phyloP scores from a whole-genome alignment of 306 rosid genomes.

The Quercus gilva region DNA sequence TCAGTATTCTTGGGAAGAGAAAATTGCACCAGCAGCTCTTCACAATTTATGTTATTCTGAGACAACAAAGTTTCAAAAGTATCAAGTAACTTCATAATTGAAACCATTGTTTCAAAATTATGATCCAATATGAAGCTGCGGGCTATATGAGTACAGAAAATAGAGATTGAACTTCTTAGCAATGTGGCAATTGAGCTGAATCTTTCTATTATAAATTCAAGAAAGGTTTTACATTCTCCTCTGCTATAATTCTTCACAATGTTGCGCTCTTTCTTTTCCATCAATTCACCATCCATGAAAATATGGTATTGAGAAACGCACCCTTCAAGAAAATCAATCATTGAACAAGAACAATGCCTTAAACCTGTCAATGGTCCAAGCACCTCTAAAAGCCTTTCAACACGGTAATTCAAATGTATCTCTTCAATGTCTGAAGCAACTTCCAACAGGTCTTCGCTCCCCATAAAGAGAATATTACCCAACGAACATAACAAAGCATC shows the following conservation, averaged over 20 bases:
- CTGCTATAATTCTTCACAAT: slow-evolving; percentile 9
- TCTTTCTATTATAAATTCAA: slow-evolving; percentile 47
- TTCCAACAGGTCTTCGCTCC: slow-evolving; percentile 59
- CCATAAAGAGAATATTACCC: slow-evolving; percentile 68
- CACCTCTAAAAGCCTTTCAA: slow-evolving; percentile 38
- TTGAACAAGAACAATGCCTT: slow-evolving; percentile 48
- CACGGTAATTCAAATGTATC: slow-evolving; percentile 60
- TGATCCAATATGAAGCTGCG: no score
- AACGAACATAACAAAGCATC: slow-evolving; percentile 33
- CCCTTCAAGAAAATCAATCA: slow-evolving; percentile 55
- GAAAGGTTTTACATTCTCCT: slow-evolving; percentile 38
- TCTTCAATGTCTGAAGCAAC: slow-evolving; percentile 50
- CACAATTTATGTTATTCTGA: slow-evolving; percentile 25
- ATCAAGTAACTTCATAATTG: slow-evolving; percentile 13
- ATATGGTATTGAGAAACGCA: slow-evolving; percentile 55
- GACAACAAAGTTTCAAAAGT: slow-evolving; percentile 40
- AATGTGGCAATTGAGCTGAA: slow-evolving; percentile 6
- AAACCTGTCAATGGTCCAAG: slow-evolving; percentile 49
- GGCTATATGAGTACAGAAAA: no score
- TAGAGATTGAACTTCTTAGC: no score
- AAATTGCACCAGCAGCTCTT: slow-evolving; percentile 44
- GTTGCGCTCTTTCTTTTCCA: slow-evolving; percentile 7
- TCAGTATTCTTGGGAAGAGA: slow-evolving; percentile 10
- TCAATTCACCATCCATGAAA: slow-evolving; percentile 44
- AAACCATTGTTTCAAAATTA: no score